These are phyloP conservation scores for Saturnispora bothae DNA, from an alignment of 805 yeast genomes.

Conservation along the genomic window DNA sequence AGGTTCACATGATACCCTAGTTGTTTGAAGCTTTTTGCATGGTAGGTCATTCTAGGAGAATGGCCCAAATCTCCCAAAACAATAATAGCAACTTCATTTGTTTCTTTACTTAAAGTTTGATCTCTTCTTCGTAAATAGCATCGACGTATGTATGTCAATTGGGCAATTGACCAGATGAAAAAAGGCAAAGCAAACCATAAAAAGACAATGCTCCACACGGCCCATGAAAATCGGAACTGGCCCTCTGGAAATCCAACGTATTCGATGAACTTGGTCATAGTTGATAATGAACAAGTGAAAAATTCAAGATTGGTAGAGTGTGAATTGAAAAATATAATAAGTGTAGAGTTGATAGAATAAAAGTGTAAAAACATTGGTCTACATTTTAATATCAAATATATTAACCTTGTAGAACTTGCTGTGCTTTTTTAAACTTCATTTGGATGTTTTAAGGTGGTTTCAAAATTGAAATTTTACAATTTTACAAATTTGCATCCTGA, in stretches of 20 bases:
- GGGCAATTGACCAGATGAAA: slow-evolving; percentile 33
- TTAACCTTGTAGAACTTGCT: no score
- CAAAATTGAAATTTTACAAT: no score
- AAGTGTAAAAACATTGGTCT: no score
- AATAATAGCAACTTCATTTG: slow-evolving; percentile 56
- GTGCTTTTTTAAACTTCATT: no score
- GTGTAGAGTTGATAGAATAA: no score
- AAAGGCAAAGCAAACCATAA: slow-evolving; percentile 39
- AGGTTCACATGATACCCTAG: slow-evolving; percentile 66
- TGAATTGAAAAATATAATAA: no score
- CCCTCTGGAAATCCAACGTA: slow-evolving; percentile 18
- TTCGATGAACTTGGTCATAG: slow-evolving; percentile 14
- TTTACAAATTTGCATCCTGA: no score
- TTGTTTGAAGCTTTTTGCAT: slow-evolving; percentile 66
- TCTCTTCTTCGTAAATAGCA: slow-evolving; percentile 10
- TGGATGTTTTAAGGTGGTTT: no score
- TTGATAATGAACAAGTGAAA: background rate
- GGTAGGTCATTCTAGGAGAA: slow-evolving; percentile 91
- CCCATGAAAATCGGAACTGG: slow-evolving; percentile 23
- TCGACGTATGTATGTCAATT: slow-evolving; percentile 18
- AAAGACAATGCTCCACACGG: slow-evolving; percentile 36
- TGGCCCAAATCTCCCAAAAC: slow-evolving; percentile 93
- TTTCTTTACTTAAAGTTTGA: slow-evolving; percentile 11
- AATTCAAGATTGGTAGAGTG: no score
- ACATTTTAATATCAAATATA: no score